Percentiles rank a stretch among this genome's conserved stretches.
These are phyloP conservation scores for Ceratobasidium sp. DNA, from an alignment of 1,284 basidiomycete species.

Conservation along the genomic window DNA sequence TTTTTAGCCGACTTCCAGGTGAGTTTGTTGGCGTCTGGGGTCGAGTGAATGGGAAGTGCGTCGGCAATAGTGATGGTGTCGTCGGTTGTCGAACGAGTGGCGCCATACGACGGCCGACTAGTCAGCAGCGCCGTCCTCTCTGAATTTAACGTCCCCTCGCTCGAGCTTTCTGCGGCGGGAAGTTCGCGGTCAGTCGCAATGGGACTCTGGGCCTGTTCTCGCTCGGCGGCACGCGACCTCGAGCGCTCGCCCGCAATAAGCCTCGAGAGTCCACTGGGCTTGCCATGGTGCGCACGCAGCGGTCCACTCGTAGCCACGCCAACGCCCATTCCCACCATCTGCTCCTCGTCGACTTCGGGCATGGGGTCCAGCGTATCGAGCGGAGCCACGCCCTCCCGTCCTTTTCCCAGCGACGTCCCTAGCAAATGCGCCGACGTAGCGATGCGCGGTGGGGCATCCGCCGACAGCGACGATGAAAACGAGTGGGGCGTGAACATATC, in stretches of 20 bases:
- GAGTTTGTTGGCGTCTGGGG: not conserved
- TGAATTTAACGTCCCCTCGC: not conserved
- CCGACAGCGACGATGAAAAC: not conserved
- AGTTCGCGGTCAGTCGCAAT: conserved; percentile 4
- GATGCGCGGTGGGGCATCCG: conserved; percentile 12
- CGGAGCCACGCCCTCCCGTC: conserved; percentile 20
- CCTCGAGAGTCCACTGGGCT: conserved; percentile 24
- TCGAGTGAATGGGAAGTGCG: not conserved
- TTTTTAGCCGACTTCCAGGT: not conserved
- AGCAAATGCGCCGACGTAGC: conserved; percentile 24
- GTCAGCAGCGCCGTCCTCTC: not conserved
- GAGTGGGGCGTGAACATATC: conserved; percentile 1
- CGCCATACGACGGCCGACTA: conserved; percentile 11
- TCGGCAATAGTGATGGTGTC: not conserved
- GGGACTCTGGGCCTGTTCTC: not conserved
- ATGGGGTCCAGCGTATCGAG: conserved; percentile 26
- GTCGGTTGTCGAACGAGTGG: not conserved
- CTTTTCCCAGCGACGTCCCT: conserved; percentile 25
- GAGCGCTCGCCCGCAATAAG: conserved; percentile 14
- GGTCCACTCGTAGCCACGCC: conserved; percentile 15
- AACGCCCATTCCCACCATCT: not conserved
- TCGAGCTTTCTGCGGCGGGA: not conserved
- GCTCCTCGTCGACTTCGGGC: conserved; percentile 33
- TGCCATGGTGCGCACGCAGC: not conserved
- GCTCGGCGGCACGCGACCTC: not conserved